Conservation (phyloP, 225 moss, liverwort and hornwort species). For the Physcomitrium patens region DNA sequence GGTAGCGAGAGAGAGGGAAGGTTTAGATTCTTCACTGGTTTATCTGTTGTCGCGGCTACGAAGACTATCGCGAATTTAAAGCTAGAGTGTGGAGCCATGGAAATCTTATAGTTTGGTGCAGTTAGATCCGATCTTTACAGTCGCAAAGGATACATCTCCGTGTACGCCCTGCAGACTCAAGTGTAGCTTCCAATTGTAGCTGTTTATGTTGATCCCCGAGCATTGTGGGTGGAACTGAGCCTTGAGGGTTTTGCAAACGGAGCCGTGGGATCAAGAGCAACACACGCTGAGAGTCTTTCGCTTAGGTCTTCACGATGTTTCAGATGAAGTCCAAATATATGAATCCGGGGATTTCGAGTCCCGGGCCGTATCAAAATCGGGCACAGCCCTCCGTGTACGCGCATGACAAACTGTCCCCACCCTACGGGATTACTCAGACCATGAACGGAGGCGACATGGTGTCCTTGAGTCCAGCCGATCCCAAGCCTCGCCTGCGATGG, state of each 20-base stretch:
- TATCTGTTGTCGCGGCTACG: neutral
- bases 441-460: constrained; percentile 59
- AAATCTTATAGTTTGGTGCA: constrained; percentile 36
- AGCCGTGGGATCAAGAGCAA: too few species aligned
- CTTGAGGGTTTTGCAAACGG: too few species aligned
- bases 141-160: neutral
- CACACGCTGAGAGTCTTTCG: too few species aligned
- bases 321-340: constrained; percentile 60
- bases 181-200: too few species aligned
- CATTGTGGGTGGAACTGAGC: too few species aligned
- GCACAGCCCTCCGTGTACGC: constrained; percentile 33
- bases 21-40: too few species aligned
- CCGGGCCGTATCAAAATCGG: constrained; percentile 40
- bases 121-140: constrained; percentile 32
- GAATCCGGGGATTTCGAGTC: constrained; percentile 35
- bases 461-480: constrained; percentile 57
- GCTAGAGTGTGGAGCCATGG: constrained; percentile 37
- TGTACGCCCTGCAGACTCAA: too few species aligned
- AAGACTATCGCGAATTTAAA: neutral
- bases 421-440: constrained; percentile 35
- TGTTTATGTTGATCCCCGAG: too few species aligned
- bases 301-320: constrained; percentile 34
- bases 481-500: constrained; percentile 63
- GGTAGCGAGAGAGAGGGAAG: too few species aligned
- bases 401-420: constrained; percentile 49